Percentiles rank a stretch among this genome's conserved stretches.
These are phyloP conservation scores for Leccinum imitatum DNA, from an alignment of 768 basidiomycete species.

Conservation along the genomic window DNA sequence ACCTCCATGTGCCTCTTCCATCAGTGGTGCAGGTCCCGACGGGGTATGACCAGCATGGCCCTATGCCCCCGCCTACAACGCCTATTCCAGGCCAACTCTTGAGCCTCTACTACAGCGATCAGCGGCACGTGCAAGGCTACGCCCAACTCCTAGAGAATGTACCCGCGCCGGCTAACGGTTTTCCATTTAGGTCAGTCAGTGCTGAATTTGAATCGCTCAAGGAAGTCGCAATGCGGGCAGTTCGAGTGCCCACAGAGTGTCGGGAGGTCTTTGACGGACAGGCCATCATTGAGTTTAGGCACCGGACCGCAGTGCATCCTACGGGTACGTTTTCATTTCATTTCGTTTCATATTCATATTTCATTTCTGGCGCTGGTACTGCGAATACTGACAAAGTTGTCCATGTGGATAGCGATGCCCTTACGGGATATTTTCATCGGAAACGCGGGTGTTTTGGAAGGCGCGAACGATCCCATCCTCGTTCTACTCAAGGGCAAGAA, in stretches of 20 bases:
- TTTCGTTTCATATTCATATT: neutral
- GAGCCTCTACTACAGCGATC: neutral
- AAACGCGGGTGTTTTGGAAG: neutral
- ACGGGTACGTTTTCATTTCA: constrained; percentile 2
- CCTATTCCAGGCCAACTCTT: constrained; percentile 11
- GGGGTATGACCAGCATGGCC: neutral
- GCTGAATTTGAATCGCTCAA: neutral
- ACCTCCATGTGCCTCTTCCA: constrained; percentile 3
- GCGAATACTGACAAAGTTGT: neutral
- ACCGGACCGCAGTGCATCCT: neutral
- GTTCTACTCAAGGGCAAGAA: too few species aligned
- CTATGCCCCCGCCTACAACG: neutral
- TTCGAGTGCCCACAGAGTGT: neutral
- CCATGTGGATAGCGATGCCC: neutral
- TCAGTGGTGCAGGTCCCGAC: neutral
- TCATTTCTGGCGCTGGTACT: neutral
- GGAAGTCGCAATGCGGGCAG: neutral
- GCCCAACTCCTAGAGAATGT: neutral
- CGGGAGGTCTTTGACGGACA: neutral
- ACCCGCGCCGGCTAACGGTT: neutral
- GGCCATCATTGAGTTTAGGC: constrained; percentile 5
- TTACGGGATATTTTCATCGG: neutral
- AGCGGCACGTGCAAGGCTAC: neutral
- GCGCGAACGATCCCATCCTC: constrained; percentile 1
- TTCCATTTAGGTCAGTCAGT: neutral